phyloP scores from a whole-genome alignment of 2,329 filamentous ascomycete genomes.

The Aspergillus aculeatinus region DNA sequence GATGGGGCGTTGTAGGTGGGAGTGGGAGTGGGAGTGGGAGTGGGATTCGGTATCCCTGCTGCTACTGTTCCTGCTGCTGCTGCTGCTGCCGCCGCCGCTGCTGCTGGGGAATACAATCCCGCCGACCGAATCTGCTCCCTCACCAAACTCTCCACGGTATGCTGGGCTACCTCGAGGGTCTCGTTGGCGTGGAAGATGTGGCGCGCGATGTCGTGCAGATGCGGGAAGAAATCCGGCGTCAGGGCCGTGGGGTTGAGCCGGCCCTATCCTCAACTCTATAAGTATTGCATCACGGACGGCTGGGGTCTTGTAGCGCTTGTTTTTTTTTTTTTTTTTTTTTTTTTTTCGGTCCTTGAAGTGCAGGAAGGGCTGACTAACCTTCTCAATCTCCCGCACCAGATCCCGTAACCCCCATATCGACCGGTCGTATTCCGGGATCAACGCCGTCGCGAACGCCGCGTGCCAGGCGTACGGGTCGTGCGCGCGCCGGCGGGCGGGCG shows the following conservation, averaged over 20 bases:
- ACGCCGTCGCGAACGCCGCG: slow-evolving; percentile 21
- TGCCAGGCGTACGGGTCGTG: slow-evolving; percentile 27
- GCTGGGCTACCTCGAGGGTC: slow-evolving; percentile 32
- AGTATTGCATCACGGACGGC: too few species aligned
- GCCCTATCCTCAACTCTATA: neutral
- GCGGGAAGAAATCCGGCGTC: slow-evolving; percentile 24
- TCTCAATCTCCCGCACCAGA: slow-evolving; percentile 31
- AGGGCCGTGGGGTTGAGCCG: slow-evolving; percentile 9
- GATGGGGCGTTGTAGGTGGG: neutral
- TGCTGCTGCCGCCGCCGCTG: slow-evolving; percentile 6
- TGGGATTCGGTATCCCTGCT: too few species aligned
- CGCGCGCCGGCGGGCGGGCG: neutral
- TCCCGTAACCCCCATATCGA: slow-evolving; percentile 33
- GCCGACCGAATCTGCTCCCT: slow-evolving; percentile 21
- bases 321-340: too few species aligned
- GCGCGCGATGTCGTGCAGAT: slow-evolving; percentile 33
- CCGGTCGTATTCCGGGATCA: slow-evolving; percentile 24
- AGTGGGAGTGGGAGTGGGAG: too few species aligned
- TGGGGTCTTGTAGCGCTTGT: too few species aligned
- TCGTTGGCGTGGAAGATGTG: slow-evolving; percentile 35
- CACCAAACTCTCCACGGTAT: slow-evolving; percentile 27
- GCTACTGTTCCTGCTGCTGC: too few species aligned
- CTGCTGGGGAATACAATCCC: slow-evolving; percentile 7
- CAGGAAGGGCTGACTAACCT: slow-evolving; percentile 17
- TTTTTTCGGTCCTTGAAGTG: too few species aligned